Evolutionary conservation across 768 basidiomycete genomes (phyloP), one percentile per base, ranked within the genome.

Genomic region (Filobasidium floriforme): DNA sequence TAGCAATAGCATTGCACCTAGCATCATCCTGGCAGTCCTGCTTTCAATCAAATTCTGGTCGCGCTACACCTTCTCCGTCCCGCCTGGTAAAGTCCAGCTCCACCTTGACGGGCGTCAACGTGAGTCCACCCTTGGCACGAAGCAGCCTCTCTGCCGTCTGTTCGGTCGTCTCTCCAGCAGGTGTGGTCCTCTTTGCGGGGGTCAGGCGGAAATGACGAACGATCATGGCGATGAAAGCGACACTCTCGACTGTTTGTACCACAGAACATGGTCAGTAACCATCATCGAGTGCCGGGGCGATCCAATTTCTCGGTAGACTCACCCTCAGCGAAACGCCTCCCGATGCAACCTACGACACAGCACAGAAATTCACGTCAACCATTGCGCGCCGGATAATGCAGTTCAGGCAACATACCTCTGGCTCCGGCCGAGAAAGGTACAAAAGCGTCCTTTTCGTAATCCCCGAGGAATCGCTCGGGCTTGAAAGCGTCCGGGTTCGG

Each of bases 401-500:
- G 22, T 7, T 14, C 7, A 2, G 15, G n/a, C 15, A n/a, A 67
- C 66, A 14, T 55, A 63, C 66, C 66, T 29, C 67, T 52, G 1
- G 67, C 67, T 1, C 67, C 67, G 24, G 63, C 63, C 1, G 63
- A 65, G 71, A 85, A 85, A 3, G 84, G 83, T 29, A 83, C 44
- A 70, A 84, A 85, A 0, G 84, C 85, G 69, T 85, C 84, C 41
- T 81, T 79, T 24, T 82, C 80, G 81, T 83, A 85, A 57, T 84
- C 82, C 41, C 79, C 80, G n/a, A 84, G 73, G 77, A 85, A 85
- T 7, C 84, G 80, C 29, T 79, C 78, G 0, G 81, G 81, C 24
- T 79, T 80, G 74, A 85, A 86, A 9, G 70, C 70, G 37, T 82
- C 68, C 2, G 85, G 84, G 52, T 85, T 80, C 60, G 82, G 74